Evolutionary conservation across 2,329 filamentous ascomycete species (phyloP).

Genomic region (Cercospora janseana): DNA sequence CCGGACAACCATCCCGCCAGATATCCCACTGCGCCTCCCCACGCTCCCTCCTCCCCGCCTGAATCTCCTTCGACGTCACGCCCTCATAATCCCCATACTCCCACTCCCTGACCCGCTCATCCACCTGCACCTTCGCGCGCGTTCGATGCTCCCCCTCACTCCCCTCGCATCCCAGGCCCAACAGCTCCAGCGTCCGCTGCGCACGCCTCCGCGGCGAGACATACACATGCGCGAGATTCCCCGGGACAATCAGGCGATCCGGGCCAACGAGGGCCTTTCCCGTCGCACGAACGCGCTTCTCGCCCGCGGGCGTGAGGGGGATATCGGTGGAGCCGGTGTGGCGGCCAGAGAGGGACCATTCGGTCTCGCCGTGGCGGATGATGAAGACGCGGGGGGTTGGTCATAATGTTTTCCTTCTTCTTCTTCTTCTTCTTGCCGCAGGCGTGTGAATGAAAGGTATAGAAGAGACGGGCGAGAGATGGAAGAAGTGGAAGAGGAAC

Average conservation of each 20-base stretch:
- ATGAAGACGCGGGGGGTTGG: constrained; percentile 53
- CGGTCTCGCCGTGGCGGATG: constrained; percentile 81
- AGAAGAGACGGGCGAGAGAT: too few relatives aligned
- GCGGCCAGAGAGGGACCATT: constrained; percentile 82
- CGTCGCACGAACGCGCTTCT: constrained; percentile 57
- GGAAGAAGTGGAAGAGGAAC: too few relatives aligned
- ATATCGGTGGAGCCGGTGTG: constrained; percentile 85
- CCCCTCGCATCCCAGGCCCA: constrained; percentile 66
- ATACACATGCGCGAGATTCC: constrained; percentile 82
- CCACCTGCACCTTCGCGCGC: constrained; percentile 49
- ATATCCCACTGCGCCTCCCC: constrained; percentile 72
- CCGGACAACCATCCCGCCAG: constrained; percentile 81
- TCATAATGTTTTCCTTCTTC: constrained; percentile 29
- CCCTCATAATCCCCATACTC: constrained; percentile 64
- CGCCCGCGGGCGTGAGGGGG: constrained; percentile 75
- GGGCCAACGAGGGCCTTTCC: constrained; percentile 79
- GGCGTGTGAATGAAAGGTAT: too few relatives aligned
- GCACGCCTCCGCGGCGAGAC: constrained; percentile 83
- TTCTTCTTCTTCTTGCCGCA: background rate
- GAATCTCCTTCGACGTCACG: constrained; percentile 53
- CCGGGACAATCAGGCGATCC: constrained; percentile 80
- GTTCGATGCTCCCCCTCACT: constrained; percentile 26
- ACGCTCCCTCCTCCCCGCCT: constrained; percentile 44
- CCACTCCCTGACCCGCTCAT: constrained; percentile 58
- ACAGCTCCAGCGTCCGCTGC: constrained; percentile 84